A percentile compares a stretch with the other conserved stretches of the same genome.
Conservation (phyloP, 345 rosid genomes). For the Rhodomyrtus tomentosa region DNA sequence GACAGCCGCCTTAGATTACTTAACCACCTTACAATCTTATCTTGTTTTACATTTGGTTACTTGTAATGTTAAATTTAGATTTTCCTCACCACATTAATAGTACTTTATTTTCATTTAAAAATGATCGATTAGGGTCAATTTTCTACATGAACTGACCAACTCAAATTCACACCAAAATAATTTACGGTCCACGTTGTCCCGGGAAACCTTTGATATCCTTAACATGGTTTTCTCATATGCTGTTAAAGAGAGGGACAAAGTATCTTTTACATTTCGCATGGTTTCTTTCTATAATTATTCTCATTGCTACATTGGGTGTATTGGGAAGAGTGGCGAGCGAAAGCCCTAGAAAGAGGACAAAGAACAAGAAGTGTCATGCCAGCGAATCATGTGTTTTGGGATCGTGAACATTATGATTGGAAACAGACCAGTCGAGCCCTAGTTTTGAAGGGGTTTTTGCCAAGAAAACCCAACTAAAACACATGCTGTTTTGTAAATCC, state of each 20-base stretch:
- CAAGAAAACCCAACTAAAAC: background rate
- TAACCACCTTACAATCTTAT: background rate
- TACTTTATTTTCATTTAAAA: background rate
- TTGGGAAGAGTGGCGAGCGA: background rate
- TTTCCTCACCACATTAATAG: background rate
- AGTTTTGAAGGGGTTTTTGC: constrained; percentile 1
- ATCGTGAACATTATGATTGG: constrained; percentile 15
- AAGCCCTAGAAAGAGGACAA: background rate
- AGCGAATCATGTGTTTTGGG: constrained; percentile 6
- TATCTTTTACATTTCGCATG: background rate
- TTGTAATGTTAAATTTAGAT: background rate
- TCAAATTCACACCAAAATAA: background rate
- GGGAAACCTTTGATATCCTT: background rate
- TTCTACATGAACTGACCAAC: background rate
- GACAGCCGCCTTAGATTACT: background rate
- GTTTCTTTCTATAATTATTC: background rate
- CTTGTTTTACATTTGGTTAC: background rate
- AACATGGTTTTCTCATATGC: background rate
- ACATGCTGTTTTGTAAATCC: background rate
- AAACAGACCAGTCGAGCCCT: constrained; percentile 11
- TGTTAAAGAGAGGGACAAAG: background rate
- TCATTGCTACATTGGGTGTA: background rate
- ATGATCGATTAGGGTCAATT: background rate
- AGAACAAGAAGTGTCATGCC: background rate
- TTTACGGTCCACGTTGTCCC: background rate